Evolutionary conservation across 257 asterid genomes (phyloP).

Genomic region (Cruciata laevipes): DNA sequence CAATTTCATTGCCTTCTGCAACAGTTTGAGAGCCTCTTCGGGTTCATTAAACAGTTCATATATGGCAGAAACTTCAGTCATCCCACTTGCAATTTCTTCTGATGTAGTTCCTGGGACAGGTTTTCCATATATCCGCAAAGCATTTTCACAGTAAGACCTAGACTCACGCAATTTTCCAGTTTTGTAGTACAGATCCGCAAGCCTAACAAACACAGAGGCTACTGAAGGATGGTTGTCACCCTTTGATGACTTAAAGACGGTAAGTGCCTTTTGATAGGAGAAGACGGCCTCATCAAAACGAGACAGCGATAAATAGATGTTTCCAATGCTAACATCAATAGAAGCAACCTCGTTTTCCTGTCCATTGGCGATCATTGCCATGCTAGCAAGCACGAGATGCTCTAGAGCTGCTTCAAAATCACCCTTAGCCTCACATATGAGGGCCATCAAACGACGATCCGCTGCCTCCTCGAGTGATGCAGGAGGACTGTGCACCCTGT

Average conservation of each 20-base stretch:
- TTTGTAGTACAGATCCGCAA: slow-evolving; percentile 84
- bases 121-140: slow-evolving; percentile 74
- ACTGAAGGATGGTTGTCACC: slow-evolving; percentile 94
- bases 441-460: slow-evolving; percentile 96
- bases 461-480: slow-evolving; percentile 99
- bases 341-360: slow-evolving; percentile 94
- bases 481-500: slow-evolving; percentile 94
- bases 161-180: slow-evolving; percentile 94
- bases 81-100: slow-evolving; percentile 91
- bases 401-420: slow-evolving; percentile 91
- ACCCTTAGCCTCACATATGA: slow-evolving; percentile 91
- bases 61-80: slow-evolving; percentile 88
- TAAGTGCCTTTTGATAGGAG: slow-evolving; percentile 97
- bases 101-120: slow-evolving; percentile 85
- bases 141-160: slow-evolving; percentile 87
- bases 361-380: slow-evolving; percentile 97
- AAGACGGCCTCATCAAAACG: slow-evolving; percentile 96
- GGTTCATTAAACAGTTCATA: slow-evolving; percentile 90
- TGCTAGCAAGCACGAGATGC: slow-evolving; percentile 96
- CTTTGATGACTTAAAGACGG: slow-evolving; percentile 92
- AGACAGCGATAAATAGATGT: slow-evolving; percentile 77
- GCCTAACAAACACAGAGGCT: slow-evolving; percentile 91
- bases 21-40: slow-evolving; percentile 84
- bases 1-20: slow-evolving; percentile 79
- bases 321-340: slow-evolving; percentile 91